Evolutionary conservation across 169 alveolate species (phyloP).

Genomic region (Cryptosporidium viatorum): DNA sequence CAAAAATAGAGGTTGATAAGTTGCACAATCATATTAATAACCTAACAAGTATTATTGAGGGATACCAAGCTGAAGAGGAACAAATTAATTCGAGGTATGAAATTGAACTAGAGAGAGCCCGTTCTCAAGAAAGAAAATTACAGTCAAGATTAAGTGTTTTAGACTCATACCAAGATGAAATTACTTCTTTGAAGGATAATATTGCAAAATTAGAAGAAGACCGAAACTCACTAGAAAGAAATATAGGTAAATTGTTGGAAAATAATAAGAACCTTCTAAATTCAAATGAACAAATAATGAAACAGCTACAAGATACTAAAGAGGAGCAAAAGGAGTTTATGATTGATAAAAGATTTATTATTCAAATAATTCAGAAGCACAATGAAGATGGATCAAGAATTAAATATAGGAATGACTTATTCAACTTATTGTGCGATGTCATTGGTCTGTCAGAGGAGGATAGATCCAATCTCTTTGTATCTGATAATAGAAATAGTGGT

Average conservation of each 20-base stretch:
- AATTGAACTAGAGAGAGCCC: constrained; percentile 65
- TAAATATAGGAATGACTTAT: constrained; percentile 60
- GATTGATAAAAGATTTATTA: constrained; percentile 53
- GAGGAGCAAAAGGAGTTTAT: constrained; percentile 33
- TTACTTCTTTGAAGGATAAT: background rate
- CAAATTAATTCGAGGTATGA: constrained; percentile 57
- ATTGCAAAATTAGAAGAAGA: constrained; percentile 11
- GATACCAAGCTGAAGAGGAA: constrained; percentile 72
- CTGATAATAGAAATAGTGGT: background rate
- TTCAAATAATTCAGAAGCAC: constrained; percentile 52
- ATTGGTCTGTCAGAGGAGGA: constrained; percentile 53
- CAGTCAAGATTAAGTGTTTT: background rate
- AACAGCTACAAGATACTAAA: constrained; percentile 10
- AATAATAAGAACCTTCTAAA: constrained; percentile 43
- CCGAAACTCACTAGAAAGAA: background rate
- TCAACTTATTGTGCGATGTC: constrained; percentile 54
- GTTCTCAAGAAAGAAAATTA: constrained; percentile 31
- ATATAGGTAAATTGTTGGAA: constrained; percentile 20
- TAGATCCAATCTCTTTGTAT: background rate
- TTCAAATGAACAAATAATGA: constrained; percentile 32
- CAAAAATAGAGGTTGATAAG: constrained; percentile 30
- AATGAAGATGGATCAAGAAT: constrained; percentile 48
- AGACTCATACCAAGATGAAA: constrained; percentile 39
- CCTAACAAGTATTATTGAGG: constrained; percentile 65
- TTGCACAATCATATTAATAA: constrained; percentile 39